Percentiles rank a stretch among this genome's conserved stretches.
Conservation (phyloP, 805 yeast genomes). For the Nematodospora valgi region DNA sequence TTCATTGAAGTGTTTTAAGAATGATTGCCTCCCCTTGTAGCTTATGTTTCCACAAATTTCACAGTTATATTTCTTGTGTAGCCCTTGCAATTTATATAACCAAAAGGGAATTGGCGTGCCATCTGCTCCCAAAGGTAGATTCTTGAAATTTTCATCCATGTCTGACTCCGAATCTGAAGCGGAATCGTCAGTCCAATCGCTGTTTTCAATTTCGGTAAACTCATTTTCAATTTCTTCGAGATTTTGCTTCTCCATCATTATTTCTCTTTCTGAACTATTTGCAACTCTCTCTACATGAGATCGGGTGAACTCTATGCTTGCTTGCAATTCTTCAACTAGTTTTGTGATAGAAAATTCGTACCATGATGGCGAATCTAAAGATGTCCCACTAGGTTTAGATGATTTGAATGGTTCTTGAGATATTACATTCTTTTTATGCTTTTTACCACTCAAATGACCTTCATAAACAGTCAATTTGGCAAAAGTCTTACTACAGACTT, state of each 20-base stretch:
- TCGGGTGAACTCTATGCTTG: conserved; percentile 48
- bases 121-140: conserved; percentile 79
- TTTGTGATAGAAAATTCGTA: conserved; percentile 38
- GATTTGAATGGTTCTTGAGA: too few relatives aligned
- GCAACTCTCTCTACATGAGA: conserved; percentile 61
- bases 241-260: conserved; percentile 47
- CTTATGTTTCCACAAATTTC: conserved; percentile 80
- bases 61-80: conserved; percentile 67
- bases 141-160: conserved; percentile 44
- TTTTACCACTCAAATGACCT: conserved; percentile 71
- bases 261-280: conserved; percentile 69
- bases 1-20: conserved; percentile 72
- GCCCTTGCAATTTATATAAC: conserved; percentile 87
- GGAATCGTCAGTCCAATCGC: neutral
- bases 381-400: neutral
- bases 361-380: neutral
- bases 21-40: conserved; percentile 72
- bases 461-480: conserved; percentile 61
- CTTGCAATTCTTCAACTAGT: conserved; percentile 34
- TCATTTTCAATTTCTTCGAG: conserved; percentile 36
- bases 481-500: conserved; percentile 60
- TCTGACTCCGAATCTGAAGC: conserved; percentile 19
- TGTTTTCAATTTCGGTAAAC: conserved; percentile 31
- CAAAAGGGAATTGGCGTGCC: conserved; percentile 92
- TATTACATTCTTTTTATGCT: conserved; percentile 54